Percentiles rank a stretch among this genome's conserved stretches.
phyloP scores from a whole-genome alignment of 441 rosid species.

The Erodium chrysanthum region DNA sequence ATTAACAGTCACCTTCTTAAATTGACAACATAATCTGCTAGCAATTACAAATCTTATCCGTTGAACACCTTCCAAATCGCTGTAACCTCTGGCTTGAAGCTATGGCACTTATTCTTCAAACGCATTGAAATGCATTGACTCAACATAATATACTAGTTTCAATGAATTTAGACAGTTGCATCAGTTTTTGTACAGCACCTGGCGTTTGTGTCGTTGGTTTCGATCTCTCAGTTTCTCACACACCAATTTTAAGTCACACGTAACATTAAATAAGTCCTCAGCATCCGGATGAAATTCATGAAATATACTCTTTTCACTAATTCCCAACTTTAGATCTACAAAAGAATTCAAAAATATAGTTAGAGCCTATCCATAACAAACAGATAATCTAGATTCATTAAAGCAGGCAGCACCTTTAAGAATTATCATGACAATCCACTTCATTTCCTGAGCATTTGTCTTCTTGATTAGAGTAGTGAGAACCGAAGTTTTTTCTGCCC shows the following conservation, averaged over 20 bases:
- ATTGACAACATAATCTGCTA: background rate
- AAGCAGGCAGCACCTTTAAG: constrained; percentile 49
- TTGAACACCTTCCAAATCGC: background rate
- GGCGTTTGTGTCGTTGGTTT: constrained; percentile 79
- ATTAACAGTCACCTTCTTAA: constrained; percentile 1
- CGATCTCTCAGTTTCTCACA: constrained; percentile 80
- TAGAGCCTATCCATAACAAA: constrained; percentile 1
- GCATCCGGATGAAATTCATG: constrained; percentile 97
- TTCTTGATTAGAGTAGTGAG: constrained; percentile 67
- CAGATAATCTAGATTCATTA: background rate
- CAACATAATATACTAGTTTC: background rate
- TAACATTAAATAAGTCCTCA: constrained; percentile 87
- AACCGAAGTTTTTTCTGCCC: constrained; percentile 57
- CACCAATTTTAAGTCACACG: constrained; percentile 86
- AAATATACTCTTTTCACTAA: constrained; percentile 83
- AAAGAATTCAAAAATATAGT: constrained; percentile 17
- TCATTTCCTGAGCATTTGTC: constrained; percentile 96
- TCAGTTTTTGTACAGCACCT: constrained; percentile 37
- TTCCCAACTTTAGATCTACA: constrained; percentile 85
- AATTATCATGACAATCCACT: constrained; percentile 88
- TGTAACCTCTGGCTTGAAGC: background rate
- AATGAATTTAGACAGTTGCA: background rate
- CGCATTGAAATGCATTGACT: background rate
- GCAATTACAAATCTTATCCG: background rate
- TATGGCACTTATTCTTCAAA: background rate